phyloP scores from a whole-genome alignment of 1,284 basidiomycete genomes.

The Takashimella koratensis region DNA sequence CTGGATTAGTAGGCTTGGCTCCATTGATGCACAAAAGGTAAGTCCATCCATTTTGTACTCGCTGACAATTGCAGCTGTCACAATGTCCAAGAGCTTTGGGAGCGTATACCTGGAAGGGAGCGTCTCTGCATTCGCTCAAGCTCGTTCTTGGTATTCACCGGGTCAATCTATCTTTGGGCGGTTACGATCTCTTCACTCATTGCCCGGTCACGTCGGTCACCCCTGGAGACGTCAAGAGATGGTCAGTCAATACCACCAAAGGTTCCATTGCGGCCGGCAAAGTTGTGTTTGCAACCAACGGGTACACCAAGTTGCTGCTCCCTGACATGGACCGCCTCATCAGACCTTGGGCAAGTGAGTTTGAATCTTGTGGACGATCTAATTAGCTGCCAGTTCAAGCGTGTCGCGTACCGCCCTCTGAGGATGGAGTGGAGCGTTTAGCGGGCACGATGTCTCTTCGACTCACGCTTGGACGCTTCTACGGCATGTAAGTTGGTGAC shows the following conservation, averaged over 20 bases:
- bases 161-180: constrained; percentile 1
- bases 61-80: constrained; percentile 9
- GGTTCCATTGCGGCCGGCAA: constrained; percentile 13
- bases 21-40: constrained; percentile 15
- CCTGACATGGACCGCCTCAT: constrained; percentile 21
- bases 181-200: background rate
- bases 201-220: constrained; percentile 11
- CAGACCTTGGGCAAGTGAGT: constrained; percentile 8
- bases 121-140: constrained; percentile 25
- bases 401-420: background rate
- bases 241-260: constrained; percentile 18
- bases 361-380: constrained; percentile 16
- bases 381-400: background rate
- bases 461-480: constrained; percentile 18
- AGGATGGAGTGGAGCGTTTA: background rate
- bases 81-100: constrained; percentile 17
- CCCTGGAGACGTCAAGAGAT: background rate
- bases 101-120: constrained; percentile 20
- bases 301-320: constrained; percentile 14
- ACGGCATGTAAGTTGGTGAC: constrained; percentile 16
- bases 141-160: constrained; percentile 8
- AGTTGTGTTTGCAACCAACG: constrained; percentile 24
- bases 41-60: constrained; percentile 3
- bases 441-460: constrained; percentile 3
- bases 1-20: constrained; percentile 13